Conservation (phyloP, 2,329 filamentous ascomycete genomes). For the Ceratocystis eucalypticola region DNA sequence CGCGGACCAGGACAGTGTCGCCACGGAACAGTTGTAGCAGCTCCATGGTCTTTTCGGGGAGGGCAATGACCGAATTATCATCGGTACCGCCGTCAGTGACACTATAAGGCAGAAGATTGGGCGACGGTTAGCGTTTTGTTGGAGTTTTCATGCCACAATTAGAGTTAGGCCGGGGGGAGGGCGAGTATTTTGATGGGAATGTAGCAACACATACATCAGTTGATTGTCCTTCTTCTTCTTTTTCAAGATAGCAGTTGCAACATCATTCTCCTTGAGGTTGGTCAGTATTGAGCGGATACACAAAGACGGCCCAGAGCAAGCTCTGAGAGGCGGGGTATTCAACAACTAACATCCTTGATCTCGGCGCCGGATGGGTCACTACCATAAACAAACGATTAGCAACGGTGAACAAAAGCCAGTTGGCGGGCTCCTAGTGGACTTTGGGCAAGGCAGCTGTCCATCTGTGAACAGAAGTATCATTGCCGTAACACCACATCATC, state of each 20-base stretch:
- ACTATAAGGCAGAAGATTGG: conserved; percentile 34
- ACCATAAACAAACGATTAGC: conserved; percentile 25
- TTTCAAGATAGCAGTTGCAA: conserved; percentile 91
- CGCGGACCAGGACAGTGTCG: conserved; percentile 93
- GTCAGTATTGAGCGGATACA: conserved; percentile 25
- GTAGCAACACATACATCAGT: conserved; percentile 57
- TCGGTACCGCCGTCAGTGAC: conserved; percentile 97
- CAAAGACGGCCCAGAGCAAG: neutral
- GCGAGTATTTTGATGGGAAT: neutral
- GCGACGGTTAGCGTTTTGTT: no score
- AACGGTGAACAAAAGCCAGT: neutral
- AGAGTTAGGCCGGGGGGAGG: neutral
- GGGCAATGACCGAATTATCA: conserved; percentile 98
- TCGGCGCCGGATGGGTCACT: conserved; percentile 86
- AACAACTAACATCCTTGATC: conserved; percentile 56
- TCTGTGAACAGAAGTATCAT: no score
- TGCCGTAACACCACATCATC: neutral
- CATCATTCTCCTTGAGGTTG: conserved; percentile 61
- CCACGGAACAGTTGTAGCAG: conserved; percentile 95
- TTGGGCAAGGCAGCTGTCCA: neutral
- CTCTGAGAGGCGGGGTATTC: conserved; percentile 2
- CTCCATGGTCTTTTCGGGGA: conserved; percentile 99
- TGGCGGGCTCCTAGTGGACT: no score
- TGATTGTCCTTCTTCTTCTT: conserved; percentile 99
- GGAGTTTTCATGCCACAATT: no score